Evolutionary conservation across 768 basidiomycete genomes (phyloP).

Genomic region (Suillus plorans): DNA sequence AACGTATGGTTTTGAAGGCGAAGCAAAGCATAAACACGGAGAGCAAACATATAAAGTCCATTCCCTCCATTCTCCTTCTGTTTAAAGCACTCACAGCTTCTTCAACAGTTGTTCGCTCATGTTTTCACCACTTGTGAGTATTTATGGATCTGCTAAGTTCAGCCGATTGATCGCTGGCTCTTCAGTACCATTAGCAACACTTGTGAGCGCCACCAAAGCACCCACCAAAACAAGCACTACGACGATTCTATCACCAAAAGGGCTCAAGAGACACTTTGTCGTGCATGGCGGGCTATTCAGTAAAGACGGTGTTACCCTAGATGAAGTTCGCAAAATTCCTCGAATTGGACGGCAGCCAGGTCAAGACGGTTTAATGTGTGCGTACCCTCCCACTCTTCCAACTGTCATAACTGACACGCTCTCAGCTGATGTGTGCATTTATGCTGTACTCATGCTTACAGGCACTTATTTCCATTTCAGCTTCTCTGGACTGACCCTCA

Average conservation of each 20-base stretch:
- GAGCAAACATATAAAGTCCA: conserved; percentile 89
- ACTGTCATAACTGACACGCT: conserved; percentile 10
- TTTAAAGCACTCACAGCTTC: conserved; percentile 3
- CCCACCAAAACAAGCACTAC: conserved; percentile 40
- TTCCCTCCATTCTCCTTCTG: neutral
- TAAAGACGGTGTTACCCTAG: conserved; percentile 91
- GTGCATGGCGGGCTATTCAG: conserved; percentile 97
- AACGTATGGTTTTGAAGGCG: conserved; percentile 92
- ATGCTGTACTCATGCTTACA: neutral
- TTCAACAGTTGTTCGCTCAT: conserved; percentile 79
- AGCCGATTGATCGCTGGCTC: conserved; percentile 8
- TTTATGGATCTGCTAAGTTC: neutral
- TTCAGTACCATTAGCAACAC: conserved; percentile 85
- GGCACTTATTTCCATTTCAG: conserved; percentile 37
- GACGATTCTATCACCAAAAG: conserved; percentile 80
- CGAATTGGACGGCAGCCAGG: conserved; percentile 91
- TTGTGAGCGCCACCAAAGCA: conserved; percentile 70
- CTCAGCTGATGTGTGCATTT: conserved; percentile 58
- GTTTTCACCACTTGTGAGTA: conserved; percentile 84
- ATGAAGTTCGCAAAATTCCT: conserved; percentile 86
- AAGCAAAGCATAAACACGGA: conserved; percentile 95
- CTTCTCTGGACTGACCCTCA: conserved; percentile 98
- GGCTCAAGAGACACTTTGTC: conserved; percentile 86
- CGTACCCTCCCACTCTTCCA: conserved; percentile 25
- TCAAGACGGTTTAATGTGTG: conserved; percentile 93